Base-by-base conservation (phyloP, 2,329 filamentous ascomycete species). In the Xylaria hypoxylon region DNA sequence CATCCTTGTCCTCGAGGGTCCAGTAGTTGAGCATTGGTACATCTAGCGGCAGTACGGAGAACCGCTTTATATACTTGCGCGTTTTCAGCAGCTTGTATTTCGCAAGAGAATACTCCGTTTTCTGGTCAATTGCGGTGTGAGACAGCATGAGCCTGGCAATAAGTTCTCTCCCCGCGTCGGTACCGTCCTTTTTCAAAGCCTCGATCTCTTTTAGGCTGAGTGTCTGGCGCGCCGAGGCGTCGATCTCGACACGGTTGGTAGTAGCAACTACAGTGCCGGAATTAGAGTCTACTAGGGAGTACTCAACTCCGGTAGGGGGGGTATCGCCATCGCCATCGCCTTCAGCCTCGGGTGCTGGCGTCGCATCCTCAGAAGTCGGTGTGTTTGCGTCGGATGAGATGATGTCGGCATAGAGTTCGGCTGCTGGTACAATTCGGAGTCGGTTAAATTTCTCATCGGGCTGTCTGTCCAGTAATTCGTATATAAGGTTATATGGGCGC, bases 21-120 rank as follows among this genome's bases (percentile, higher is more conserved):
- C 91, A 96, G 71, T 93, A 87, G 22, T 89, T 89, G 68, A 98
- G 82, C 70, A 89, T 85, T 0, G 89, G 85, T 15, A 96, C 89
- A 75, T 97, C 94, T 72, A 98, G 81, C 0, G 95, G 95, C 58
- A 97, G 79, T 1, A 96, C 88, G 0, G 92, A 93, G 75, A 99
- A 98, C 13, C 94, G 86, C 74, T 92, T 90, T 70, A 98, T 86
- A 77, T 97, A 98, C 80, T 99, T 99, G 77, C 90, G 94, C 70
- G 92, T 91, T 82, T 99, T 99, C 51, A 97, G 85, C 19, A 98
- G 83, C 75, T 96, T 97, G 80, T 99, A 99, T 79, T 99, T 99
- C 48, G 95, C 94, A 64, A 97, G 83, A 2, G 94, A 96, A 76
- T 96, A 99, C 0, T 89, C 86, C 0, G 96, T 98, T 84, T 99